Conservation (phyloP, 352 stramenopile genomes). For the Pythium grandisporangium region DNA sequence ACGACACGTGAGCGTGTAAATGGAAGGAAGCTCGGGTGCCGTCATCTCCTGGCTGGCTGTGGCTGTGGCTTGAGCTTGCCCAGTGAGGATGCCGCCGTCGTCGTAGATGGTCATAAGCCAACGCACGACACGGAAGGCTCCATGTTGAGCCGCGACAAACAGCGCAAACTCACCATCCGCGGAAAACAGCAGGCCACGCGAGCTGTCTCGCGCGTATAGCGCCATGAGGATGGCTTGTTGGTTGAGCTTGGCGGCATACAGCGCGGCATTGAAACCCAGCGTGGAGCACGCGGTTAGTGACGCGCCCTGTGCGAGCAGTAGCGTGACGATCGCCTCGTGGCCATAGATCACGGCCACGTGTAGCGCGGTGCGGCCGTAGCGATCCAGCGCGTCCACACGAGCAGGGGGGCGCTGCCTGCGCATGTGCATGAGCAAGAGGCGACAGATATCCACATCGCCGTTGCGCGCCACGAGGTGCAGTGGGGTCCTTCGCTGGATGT, state of each 20-base stretch:
- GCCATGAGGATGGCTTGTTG: constrained; percentile 35
- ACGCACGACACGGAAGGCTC: constrained; percentile 33
- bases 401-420: constrained; percentile 6
- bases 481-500: constrained; percentile 31
- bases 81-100: no score
- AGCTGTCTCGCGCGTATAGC: constrained; percentile 14
- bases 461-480: constrained; percentile 34
- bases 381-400: constrained; percentile 24
- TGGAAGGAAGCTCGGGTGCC: neutral
- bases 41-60: no score
- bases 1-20: constrained; percentile 11
- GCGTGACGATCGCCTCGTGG: constrained; percentile 24
- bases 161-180: constrained; percentile 23
- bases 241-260: constrained; percentile 45
- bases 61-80: no score
- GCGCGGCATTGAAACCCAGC: constrained; percentile 26
- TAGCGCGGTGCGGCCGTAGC: constrained; percentile 25
- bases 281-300: constrained; percentile 21
- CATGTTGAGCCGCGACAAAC: constrained; percentile 32
- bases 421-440: constrained; percentile 18
- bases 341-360: constrained; percentile 39
- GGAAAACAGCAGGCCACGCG: constrained; percentile 15
- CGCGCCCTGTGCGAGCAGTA: constrained; percentile 26
- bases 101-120: constrained; percentile 31
- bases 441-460: constrained; percentile 30